Evolutionary conservation across 352 stramenopile species (phyloP).

Genomic region (Pythium scleroteichum): DNA sequence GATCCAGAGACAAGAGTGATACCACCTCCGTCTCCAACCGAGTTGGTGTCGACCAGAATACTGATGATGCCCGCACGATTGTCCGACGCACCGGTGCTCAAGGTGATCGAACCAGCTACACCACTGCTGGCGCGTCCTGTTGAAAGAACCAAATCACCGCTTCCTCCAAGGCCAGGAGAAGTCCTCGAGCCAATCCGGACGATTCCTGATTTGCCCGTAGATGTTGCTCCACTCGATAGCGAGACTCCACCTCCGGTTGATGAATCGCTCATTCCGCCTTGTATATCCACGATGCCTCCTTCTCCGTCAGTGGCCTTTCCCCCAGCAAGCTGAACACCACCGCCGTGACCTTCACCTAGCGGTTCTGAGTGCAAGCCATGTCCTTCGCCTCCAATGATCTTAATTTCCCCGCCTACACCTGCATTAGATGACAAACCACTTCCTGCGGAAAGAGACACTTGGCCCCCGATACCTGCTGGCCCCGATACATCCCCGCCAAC

Average conservation of each 20-base stretch:
- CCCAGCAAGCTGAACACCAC: constrained; percentile 21
- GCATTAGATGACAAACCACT: constrained; percentile 49
- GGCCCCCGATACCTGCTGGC: constrained; percentile 15
- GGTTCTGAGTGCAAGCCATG: constrained; percentile 23
- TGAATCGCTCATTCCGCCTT: constrained; percentile 25
- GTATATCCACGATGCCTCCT: constrained; percentile 26
- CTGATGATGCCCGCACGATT: constrained; percentile 31
- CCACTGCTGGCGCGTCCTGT: constrained; percentile 44
- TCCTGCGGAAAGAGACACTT: constrained; percentile 41
- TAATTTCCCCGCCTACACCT: constrained; percentile 43
- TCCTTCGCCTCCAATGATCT: constrained; percentile 26
- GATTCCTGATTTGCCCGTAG: constrained; percentile 44
- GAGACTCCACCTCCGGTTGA: constrained; percentile 21
- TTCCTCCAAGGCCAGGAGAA: constrained; percentile 42
- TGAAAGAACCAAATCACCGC: constrained; percentile 36
- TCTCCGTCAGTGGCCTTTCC: constrained; percentile 29
- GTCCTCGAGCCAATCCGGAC: constrained; percentile 41
- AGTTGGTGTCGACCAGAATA: constrained; percentile 39
- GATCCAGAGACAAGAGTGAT: constrained; percentile 56
- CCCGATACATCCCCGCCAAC: constrained; percentile 21
- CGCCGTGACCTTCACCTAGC: constrained; percentile 27
- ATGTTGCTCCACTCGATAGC: constrained; percentile 42
- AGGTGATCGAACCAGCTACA: constrained; percentile 39
- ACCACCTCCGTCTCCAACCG: constrained; percentile 46
- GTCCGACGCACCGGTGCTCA: constrained; percentile 49